phyloP scores from a whole-genome alignment of 345 rosid genomes.

The Linum usitatissimum region DNA sequence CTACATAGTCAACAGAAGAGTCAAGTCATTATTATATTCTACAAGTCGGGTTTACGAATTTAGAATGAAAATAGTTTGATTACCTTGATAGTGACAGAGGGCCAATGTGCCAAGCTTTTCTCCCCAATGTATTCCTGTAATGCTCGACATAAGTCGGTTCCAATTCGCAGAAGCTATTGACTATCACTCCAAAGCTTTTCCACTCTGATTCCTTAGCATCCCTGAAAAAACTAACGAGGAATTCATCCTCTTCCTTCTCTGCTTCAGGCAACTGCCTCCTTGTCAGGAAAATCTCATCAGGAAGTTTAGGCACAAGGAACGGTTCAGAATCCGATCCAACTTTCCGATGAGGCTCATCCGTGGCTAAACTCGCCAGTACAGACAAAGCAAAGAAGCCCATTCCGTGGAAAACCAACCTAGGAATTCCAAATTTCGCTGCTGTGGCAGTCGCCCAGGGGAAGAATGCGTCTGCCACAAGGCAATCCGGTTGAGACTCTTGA shows the following conservation, averaged over 20 bases:
- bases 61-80: not conserved
- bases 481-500: conserved; percentile 19
- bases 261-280: conserved; percentile 28
- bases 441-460: conserved; percentile 26
- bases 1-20: not conserved
- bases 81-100: conserved; percentile 38
- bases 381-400: conserved; percentile 30
- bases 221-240: not conserved
- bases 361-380: conserved; percentile 15
- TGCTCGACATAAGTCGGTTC: conserved; percentile 36
- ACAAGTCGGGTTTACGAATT: too few relatives aligned
- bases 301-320: conserved; percentile 36
- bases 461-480: conserved; percentile 33
- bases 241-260: not conserved
- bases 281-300: conserved; percentile 33
- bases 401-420: conserved; percentile 34
- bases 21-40: too few relatives aligned
- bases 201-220: conserved; percentile 11
- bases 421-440: conserved; percentile 19
- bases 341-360: conserved; percentile 22
- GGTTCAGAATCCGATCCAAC: conserved; percentile 32
- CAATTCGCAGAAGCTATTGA: conserved; percentile 36
- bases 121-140: conserved; percentile 23
- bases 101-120: conserved; percentile 37
- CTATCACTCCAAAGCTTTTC: conserved; percentile 22